Evolutionary conservation across 176 grass and related monocot species (phyloP).

Genomic region (Typha latifolia): DNA sequence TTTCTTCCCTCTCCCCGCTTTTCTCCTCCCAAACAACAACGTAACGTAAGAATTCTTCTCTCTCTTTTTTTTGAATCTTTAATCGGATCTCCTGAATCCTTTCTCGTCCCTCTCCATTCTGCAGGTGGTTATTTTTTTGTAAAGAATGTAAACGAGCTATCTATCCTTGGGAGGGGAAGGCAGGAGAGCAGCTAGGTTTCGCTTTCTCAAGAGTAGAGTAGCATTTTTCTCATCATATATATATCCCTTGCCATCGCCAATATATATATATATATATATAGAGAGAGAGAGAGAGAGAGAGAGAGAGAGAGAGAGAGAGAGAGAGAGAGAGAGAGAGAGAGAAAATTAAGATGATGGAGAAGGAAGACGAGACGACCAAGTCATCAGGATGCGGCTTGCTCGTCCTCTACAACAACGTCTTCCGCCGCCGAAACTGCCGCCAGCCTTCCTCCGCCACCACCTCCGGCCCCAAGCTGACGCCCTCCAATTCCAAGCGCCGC

Average conservation of each 20-base stretch:
- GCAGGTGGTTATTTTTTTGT: background rate
- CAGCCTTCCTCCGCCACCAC: background rate
- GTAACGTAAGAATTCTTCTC: background rate
- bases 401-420: slow-evolving; percentile 24
- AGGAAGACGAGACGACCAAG: slow-evolving; percentile 1
- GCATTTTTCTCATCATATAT: background rate
- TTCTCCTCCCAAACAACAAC: too few species aligned
- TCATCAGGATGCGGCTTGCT: slow-evolving; percentile 13
- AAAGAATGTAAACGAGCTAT: too few species aligned
- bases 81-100: background rate
- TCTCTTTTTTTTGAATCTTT: background rate
- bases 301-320: too few species aligned
- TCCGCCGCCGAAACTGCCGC: slow-evolving; percentile 8
- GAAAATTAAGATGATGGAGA: background rate
- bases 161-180: background rate
- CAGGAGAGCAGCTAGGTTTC: background rate
- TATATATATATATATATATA: background rate
- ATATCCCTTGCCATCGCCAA: background rate
- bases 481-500: slow-evolving; percentile 4
- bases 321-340: too few species aligned
- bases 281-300: too few species aligned
- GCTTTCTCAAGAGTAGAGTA: background rate
- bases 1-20: background rate
- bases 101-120: background rate
- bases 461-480: background rate